Evolutionary conservation across 108 stramenopile genomes (phyloP).

Genomic region (Skeletonema menzelii): DNA sequence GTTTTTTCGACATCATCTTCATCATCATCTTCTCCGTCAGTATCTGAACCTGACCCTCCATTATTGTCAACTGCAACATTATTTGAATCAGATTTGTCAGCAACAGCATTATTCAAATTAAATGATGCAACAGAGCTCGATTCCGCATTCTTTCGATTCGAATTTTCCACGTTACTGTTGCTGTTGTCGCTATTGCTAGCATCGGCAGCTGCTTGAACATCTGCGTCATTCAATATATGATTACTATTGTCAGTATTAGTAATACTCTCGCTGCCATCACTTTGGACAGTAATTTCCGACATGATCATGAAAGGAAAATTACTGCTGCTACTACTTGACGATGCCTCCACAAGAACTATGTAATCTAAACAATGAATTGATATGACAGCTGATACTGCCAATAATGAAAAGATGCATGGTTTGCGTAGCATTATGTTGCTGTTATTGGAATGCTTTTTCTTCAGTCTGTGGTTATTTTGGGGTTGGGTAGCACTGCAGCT

Average conservation of each 20-base stretch:
- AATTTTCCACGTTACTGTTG: background rate
- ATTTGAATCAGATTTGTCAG: background rate
- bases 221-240: background rate
- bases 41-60: conserved; percentile 19
- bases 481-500: background rate
- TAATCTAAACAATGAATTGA: background rate
- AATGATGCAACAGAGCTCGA: background rate
- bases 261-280: background rate
- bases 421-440: background rate
- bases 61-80: background rate
- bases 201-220: background rate
- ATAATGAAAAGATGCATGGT: background rate
- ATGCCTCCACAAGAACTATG: background rate
- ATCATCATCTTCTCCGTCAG: conserved; percentile 29
- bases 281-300: conserved; percentile 36
- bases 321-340: conserved; percentile 9
- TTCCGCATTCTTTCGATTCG: background rate
- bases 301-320: conserved; percentile 33
- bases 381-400: background rate
- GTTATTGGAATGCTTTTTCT: background rate
- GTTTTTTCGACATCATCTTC: background rate
- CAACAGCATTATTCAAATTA: background rate
- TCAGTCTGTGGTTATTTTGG: background rate
- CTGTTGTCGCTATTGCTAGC: background rate
- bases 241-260: background rate